Percentiles rank a stretch among this genome's conserved stretches.
phyloP scores from a whole-genome alignment of 208 protist species.

The Trypanosomatidae sp. region DNA sequence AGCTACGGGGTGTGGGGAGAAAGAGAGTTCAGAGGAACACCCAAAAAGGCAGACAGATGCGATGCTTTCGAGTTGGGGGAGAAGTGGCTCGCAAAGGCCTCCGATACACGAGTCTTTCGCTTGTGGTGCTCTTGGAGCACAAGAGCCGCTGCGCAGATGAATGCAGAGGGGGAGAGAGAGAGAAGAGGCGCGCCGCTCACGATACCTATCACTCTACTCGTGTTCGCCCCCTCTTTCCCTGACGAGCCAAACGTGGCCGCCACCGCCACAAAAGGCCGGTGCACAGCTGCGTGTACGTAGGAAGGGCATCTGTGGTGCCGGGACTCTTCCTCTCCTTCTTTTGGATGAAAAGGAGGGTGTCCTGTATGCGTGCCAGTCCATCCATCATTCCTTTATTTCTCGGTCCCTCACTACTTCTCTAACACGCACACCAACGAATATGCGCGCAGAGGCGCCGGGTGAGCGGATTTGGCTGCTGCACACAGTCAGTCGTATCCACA shows the following conservation, averaged over 20 bases:
- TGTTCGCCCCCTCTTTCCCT: background rate
- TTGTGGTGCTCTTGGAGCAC: background rate
- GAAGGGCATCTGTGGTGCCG: background rate
- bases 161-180: background rate
- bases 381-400: background rate
- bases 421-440: background rate
- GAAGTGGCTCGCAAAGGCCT: background rate
- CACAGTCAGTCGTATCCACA: background rate
- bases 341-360: background rate
- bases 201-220: background rate
- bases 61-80: background rate
- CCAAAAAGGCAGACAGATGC: background rate
- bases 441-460: background rate
- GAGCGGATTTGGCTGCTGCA: background rate
- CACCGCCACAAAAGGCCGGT: background rate
- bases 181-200: background rate
- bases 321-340: background rate
- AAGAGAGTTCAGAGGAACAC: background rate
- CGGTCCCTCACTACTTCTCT: background rate
- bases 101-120: background rate
- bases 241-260: too few relatives aligned
- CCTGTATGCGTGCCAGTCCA: background rate
- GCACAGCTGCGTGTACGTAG: background rate
- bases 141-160: background rate
- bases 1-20: background rate